Evolutionary conservation across 73 alveolate genomes (phyloP), one percentile per base, ranked within the genome.

Genomic region (Paramecium bursaria): DNA sequence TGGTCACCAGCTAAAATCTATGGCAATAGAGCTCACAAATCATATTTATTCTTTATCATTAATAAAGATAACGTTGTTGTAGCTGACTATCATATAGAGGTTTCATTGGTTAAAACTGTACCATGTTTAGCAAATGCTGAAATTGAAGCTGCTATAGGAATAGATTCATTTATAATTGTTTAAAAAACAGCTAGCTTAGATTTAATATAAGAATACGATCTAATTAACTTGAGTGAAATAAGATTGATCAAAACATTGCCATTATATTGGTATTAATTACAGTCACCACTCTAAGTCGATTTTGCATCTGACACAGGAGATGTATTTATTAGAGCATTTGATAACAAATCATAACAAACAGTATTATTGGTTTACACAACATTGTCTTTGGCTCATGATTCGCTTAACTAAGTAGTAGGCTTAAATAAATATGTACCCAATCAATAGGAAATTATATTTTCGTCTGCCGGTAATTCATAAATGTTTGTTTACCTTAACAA

Each of bases 251-350:
- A 67, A 67, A 67, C 5, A 39, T n/a, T 39, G 2, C 82, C 82
- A 2, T 42, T 67, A 17, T 67, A 67, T 17, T 67, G 82, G 82
- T 67, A 67, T 5, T 39, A 53, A 0, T 2, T 67, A 1, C 33
- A 67, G 15, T 39, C 53, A 21, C 82, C 82, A 67, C 44, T 67
- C 9, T 15, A 31, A 42, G 2, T 57, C 9, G 82, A 67, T 39
- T 67, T 67, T 26, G 33, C 60, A 39, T 67, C 82, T 9, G 82
- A 67, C 21, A 67, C 82, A 39, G 82, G 82, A 10, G 82, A 25
- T 2, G 46, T 67, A 44, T 67, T 67, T 42, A 47, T 67, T 2
- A 67, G 82, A 67, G 82, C 82, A 5, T 67, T 25, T 33, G 82
- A 67, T 67, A 67, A 44, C 25, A 67, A 67, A 17, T 11, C 25